Conservation (phyloP, 176 grass and related monocot species). For the Oryza coarctata region DNA sequence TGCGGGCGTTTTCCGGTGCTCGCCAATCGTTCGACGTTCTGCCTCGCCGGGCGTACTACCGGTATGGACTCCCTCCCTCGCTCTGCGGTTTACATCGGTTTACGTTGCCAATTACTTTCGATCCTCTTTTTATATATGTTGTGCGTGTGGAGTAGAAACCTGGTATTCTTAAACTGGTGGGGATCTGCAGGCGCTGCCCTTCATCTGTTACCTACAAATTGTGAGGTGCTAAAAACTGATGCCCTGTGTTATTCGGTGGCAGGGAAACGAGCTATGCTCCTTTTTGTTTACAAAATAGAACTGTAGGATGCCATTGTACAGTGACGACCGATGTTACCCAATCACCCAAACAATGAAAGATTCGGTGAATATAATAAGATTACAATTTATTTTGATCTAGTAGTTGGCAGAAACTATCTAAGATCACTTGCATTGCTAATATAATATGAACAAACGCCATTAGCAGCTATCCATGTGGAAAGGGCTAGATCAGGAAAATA, state of each 20-base stretch:
- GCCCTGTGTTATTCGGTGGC: neutral
- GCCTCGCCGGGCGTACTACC: neutral
- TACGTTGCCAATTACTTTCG: neutral
- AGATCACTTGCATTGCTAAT: neutral
- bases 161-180: neutral
- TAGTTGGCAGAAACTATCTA: conserved; percentile 19
- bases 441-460: conserved; percentile 8
- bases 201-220: neutral
- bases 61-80: neutral
- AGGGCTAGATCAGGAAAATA: conserved; percentile 2
- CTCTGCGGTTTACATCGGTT: neutral
- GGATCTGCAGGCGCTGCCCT: neutral
- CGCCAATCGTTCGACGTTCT: neutral
- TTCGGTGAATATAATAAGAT: neutral
- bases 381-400: neutral
- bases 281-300: neutral
- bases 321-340: neutral
- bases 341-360: neutral
- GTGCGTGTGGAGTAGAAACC: neutral
- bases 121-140: neutral
- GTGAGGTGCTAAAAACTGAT: neutral
- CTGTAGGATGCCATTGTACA: neutral
- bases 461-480: neutral
- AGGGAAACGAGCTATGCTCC: neutral
- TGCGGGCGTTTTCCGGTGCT: neutral